These are phyloP conservation scores for Trypethelium eluteriae DNA, from an alignment of 495 filamentous ascomycete species.

Conservation along the genomic window DNA sequence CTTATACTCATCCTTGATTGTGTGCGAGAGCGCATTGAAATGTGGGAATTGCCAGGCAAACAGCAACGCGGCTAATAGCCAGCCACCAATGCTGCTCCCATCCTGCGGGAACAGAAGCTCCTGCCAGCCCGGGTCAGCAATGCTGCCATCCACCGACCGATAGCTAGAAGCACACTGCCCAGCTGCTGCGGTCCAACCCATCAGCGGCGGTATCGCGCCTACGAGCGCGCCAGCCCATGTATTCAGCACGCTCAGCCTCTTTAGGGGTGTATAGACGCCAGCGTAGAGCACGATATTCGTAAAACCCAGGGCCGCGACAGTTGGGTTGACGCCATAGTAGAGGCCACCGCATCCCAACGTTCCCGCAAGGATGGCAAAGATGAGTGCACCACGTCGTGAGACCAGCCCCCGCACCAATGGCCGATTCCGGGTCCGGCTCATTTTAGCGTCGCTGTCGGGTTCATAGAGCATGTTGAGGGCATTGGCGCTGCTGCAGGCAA, in stretches of 20 bases:
- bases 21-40: slow-evolving; percentile 86
- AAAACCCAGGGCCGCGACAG: slow-evolving; percentile 74
- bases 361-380: slow-evolving; percentile 70
- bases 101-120: slow-evolving; percentile 66
- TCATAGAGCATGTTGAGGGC: slow-evolving; percentile 96
- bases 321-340: slow-evolving; percentile 89
- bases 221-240: slow-evolving; percentile 94
- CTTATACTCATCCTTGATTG: slow-evolving; percentile 83
- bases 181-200: slow-evolving; percentile 95
- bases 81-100: slow-evolving; percentile 64
- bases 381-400: slow-evolving; percentile 60
- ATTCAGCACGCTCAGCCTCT: slow-evolving; percentile 77
- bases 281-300: slow-evolving; percentile 85
- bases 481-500: slow-evolving; percentile 81
- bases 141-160: slow-evolving; percentile 29
- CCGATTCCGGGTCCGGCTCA: slow-evolving; percentile 83
- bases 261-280: slow-evolving; percentile 84
- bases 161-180: slow-evolving; percentile 75
- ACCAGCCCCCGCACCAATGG: slow-evolving; percentile 82
- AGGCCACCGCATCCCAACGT: slow-evolving; percentile 57
- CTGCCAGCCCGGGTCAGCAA: slow-evolving; percentile 42
- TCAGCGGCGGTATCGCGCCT: slow-evolving; percentile 86
- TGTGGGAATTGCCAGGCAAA: slow-evolving; percentile 98
- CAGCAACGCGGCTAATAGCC: slow-evolving; percentile 75
- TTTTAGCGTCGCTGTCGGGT: slow-evolving; percentile 79